A percentile compares a stretch with the other conserved stretches of the same genome.
phyloP scores from a whole-genome alignment of 495 filamentous ascomycete genomes.

The Hypoxylon fragiforme region DNA sequence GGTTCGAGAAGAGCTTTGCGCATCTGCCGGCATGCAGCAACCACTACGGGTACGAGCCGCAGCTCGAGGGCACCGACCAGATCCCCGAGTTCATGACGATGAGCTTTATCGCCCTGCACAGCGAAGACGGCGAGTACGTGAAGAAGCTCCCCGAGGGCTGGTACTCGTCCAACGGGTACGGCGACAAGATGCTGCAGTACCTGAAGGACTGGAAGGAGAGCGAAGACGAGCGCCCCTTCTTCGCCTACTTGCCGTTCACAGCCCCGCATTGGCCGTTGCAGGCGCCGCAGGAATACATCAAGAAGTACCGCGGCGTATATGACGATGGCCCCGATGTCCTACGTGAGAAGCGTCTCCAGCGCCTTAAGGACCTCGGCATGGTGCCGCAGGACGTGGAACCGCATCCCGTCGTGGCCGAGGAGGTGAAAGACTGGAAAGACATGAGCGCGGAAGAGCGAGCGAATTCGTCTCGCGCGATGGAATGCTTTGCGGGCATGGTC shows the following conservation, averaged over 20 bases:
- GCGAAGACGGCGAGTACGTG: slow-evolving; percentile 56
- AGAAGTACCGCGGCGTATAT: slow-evolving; percentile 60
- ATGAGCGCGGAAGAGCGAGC: slow-evolving; percentile 57
- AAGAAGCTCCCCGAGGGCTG: slow-evolving; percentile 58
- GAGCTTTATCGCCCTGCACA: slow-evolving; percentile 59
- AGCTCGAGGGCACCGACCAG: slow-evolving; percentile 42
- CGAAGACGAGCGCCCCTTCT: slow-evolving; percentile 58
- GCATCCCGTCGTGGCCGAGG: slow-evolving; percentile 60
- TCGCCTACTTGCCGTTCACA: slow-evolving; percentile 62
- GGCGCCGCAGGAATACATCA: slow-evolving; percentile 57
- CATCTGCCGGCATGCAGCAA: slow-evolving; percentile 54
- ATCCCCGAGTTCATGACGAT: slow-evolving; percentile 57
- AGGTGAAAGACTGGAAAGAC: slow-evolving; percentile 59
- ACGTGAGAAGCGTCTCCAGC: slow-evolving; percentile 53
- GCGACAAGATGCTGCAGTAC: slow-evolving; percentile 59
- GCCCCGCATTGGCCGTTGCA: slow-evolving; percentile 67
- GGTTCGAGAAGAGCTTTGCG: slow-evolving; percentile 49
- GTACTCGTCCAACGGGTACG: slow-evolving; percentile 60
- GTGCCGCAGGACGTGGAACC: slow-evolving; percentile 56
- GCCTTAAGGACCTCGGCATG: slow-evolving; percentile 58
- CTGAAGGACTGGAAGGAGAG: slow-evolving; percentile 58
- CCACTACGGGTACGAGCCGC: slow-evolving; percentile 64
- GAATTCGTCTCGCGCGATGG: slow-evolving; percentile 61
- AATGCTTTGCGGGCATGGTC: slow-evolving; percentile 65
- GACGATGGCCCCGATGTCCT: slow-evolving; percentile 61